Conservation (phyloP, 108 stramenopile species). For the Stephanodiscus triporus region DNA sequence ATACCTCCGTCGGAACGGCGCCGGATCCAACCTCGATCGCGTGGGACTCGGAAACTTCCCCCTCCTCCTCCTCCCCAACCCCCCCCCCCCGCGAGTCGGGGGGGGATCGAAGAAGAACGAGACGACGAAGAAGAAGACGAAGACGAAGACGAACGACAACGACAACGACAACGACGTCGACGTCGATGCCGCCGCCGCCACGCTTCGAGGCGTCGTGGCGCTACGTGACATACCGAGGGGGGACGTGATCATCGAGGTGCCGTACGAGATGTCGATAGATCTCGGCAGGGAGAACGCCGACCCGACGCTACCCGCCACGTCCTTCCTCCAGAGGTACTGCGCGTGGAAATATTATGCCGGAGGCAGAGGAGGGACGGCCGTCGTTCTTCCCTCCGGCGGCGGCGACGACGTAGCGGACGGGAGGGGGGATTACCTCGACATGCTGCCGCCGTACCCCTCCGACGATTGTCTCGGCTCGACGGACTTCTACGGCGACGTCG, state of each 20-base stretch:
- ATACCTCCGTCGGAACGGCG: slow-evolving; percentile 57
- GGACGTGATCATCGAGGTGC: slow-evolving; percentile 72
- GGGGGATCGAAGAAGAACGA: too few relatives aligned
- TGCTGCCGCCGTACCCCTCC: slow-evolving; percentile 64
- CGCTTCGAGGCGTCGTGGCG: slow-evolving; percentile 73
- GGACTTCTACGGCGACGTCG: slow-evolving; percentile 67
- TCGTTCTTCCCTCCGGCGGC: too few relatives aligned
- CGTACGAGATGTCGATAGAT: slow-evolving; percentile 74
- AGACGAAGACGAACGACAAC: too few relatives aligned
- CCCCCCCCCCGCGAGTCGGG: too few relatives aligned
- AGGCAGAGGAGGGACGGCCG: not conserved
- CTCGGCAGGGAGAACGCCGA: slow-evolving; percentile 70
- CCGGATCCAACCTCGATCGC: slow-evolving; percentile 63
- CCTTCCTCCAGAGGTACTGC: slow-evolving; percentile 67
- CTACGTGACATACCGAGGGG: slow-evolving; percentile 68
- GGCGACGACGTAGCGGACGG: too few relatives aligned
- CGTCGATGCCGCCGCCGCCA: slow-evolving; percentile 17
- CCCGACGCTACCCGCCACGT: slow-evolving; percentile 67
- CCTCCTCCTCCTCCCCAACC: too few relatives aligned
- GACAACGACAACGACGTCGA: not conserved
- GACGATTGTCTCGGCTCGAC: slow-evolving; percentile 70
- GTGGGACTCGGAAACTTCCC: slow-evolving; percentile 68
- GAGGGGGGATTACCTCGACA: slow-evolving; percentile 59
- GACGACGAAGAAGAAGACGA: too few relatives aligned
- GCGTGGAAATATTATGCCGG: slow-evolving; percentile 28